Conservation (phyloP, 345 rosid species). For the Linum usitatissimum region DNA sequence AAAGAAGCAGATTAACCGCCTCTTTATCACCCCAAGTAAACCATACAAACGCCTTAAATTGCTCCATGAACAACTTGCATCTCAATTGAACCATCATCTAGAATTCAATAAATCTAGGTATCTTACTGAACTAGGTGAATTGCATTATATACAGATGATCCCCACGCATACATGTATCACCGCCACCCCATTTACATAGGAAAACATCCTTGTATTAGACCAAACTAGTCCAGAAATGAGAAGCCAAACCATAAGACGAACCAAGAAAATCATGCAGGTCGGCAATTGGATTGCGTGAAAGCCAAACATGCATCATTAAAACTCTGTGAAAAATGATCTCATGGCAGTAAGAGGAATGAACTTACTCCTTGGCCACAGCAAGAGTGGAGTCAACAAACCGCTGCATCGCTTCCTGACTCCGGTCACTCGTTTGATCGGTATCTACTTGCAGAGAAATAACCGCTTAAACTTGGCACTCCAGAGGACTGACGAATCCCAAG, state of each 20-base stretch:
- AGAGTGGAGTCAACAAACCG: slow-evolving; percentile 73
- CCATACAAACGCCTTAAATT: neutral
- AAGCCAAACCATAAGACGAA: too few species aligned
- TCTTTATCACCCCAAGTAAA: neutral
- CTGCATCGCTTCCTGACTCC: slow-evolving; percentile 33
- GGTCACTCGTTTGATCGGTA: too few species aligned
- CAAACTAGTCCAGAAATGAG: neutral
- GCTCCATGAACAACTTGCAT: neutral
- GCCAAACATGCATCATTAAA: neutral
- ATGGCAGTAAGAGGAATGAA: neutral
- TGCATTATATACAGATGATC: neutral
- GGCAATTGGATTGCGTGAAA: neutral
- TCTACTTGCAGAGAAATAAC: too few species aligned
- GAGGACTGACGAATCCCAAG: too few species aligned
- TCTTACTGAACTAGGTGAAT: neutral
- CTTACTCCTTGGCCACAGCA: slow-evolving; percentile 92
- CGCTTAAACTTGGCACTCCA: too few species aligned
- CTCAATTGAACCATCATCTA: neutral
- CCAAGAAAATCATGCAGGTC: neutral
- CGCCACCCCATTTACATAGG: neutral
- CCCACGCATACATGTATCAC: neutral
- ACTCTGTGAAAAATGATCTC: slow-evolving; percentile 9
- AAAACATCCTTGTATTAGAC: neutral
- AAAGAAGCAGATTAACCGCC: neutral
- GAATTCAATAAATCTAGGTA: too few species aligned